Conservation (phyloP, 2,329 filamentous ascomycete species). For the Trichoderma guizhouense region DNA sequence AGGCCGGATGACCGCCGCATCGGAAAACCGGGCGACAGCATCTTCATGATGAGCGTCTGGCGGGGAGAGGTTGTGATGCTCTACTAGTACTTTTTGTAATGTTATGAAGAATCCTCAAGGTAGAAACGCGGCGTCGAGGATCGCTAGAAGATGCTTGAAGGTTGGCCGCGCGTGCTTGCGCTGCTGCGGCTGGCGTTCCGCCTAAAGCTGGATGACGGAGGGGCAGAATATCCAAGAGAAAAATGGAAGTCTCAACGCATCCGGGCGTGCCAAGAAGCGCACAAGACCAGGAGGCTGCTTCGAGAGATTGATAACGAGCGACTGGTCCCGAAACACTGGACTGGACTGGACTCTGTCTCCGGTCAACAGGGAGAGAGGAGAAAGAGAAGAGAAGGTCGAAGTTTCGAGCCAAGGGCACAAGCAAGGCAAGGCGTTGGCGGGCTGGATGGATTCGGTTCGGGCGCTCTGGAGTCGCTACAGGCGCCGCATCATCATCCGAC, state of each 20-base stretch:
- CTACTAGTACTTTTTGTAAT: neutral
- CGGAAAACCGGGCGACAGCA: slow-evolving; percentile 41
- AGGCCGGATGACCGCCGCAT: slow-evolving; percentile 42
- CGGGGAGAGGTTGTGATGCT: neutral
- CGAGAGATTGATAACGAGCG: slow-evolving; percentile 6
- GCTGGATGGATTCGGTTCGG: neutral
- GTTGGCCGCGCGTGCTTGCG: slow-evolving; percentile 9
- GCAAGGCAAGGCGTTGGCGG: neutral
- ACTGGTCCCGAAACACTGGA: neutral
- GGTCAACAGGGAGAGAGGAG: neutral
- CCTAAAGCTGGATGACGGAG: slow-evolving; percentile 8
- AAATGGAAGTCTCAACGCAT: neutral
- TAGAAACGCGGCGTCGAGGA: neutral
- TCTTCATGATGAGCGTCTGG: slow-evolving; percentile 24
- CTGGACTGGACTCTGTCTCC: neutral
- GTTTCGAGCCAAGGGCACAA: neutral
- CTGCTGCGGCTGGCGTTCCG: neutral
- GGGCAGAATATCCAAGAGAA: slow-evolving; percentile 14
- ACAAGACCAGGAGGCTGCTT: neutral
- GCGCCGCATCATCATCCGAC: neutral
- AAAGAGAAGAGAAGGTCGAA: neutral
- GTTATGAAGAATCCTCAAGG: neutral
- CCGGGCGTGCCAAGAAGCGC: slow-evolving; percentile 5
- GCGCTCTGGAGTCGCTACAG: slow-evolving; percentile 2
- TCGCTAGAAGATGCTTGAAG: neutral